phyloP scores from a whole-genome alignment of 208 protist species.

The Endotrypanum monterogeii region DNA sequence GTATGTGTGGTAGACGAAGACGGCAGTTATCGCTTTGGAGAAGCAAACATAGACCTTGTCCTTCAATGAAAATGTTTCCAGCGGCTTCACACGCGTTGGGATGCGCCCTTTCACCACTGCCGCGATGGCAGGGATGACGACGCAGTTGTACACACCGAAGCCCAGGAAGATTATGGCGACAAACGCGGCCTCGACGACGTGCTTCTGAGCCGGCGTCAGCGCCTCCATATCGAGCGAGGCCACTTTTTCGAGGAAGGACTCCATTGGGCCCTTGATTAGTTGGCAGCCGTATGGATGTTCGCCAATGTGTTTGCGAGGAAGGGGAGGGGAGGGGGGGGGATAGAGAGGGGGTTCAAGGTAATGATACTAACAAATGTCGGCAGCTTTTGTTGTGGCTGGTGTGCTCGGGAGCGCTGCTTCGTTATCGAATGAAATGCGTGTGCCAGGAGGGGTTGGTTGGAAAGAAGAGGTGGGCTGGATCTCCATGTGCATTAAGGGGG shows the following conservation, averaged over 20 bases:
- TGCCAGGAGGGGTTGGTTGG: neutral
- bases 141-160: slow-evolving; percentile 62
- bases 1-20: slow-evolving; percentile 74
- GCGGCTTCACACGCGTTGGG: slow-evolving; percentile 39
- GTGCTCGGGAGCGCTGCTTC: neutral
- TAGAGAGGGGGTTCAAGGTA: neutral
- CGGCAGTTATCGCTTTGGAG: slow-evolving; percentile 52
- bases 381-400: neutral
- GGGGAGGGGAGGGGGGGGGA: neutral
- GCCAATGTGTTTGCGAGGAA: neutral
- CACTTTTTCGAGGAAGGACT: slow-evolving; percentile 1
- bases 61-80: slow-evolving; percentile 43
- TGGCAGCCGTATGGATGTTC: neutral
- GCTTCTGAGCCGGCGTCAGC: slow-evolving; percentile 21
- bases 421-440: neutral
- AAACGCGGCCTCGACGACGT: slow-evolving; percentile 30
- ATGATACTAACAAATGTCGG: neutral
- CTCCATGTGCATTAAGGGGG: no score
- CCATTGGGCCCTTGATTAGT: no score
- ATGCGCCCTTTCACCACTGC: slow-evolving; percentile 42
- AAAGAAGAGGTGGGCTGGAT: no score
- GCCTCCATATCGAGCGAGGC: slow-evolving; percentile 14
- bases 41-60: slow-evolving; percentile 65
- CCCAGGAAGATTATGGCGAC: slow-evolving; percentile 52
- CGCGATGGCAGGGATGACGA: slow-evolving; percentile 54